These are phyloP conservation scores for Emericellopsis cladophorae DNA, from an alignment of 2,329 filamentous ascomycete genomes.

Conservation along the genomic window DNA sequence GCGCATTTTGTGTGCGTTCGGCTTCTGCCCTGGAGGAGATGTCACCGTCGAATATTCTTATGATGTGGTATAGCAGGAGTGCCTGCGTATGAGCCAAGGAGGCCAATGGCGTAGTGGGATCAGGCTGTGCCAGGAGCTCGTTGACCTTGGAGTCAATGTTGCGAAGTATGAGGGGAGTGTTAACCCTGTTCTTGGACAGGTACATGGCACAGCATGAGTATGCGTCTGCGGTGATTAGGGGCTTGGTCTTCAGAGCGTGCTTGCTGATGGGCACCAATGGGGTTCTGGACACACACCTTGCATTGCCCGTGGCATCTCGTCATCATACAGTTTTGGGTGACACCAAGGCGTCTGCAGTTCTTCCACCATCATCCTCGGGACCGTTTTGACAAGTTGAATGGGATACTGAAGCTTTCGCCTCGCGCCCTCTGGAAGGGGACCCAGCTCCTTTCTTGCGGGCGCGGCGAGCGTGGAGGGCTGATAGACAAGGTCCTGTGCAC, in stretches of 20 bases:
- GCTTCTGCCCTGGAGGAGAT: slow-evolving; percentile 25
- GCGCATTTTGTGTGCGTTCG: slow-evolving; percentile 16
- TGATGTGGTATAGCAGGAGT: slow-evolving; percentile 34
- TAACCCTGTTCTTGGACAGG: slow-evolving; percentile 31
- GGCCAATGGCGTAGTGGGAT: slow-evolving; percentile 13
- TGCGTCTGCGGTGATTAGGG: slow-evolving; percentile 24
- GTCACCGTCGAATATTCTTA: slow-evolving; percentile 37
- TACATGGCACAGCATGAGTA: slow-evolving; percentile 40
- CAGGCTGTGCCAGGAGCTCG: slow-evolving; percentile 24
- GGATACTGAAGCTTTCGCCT: slow-evolving; percentile 24
- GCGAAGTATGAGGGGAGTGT: slow-evolving; percentile 32
- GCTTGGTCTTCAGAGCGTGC: too few relatives aligned
- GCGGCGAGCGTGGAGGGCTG: slow-evolving; percentile 9
- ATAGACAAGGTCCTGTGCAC: slow-evolving; percentile 7
- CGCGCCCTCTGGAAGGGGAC: slow-evolving; percentile 11
- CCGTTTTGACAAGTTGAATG: slow-evolving; percentile 37
- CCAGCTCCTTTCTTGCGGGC: slow-evolving; percentile 10
- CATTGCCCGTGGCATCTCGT: slow-evolving; percentile 35
- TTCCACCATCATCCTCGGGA: slow-evolving; percentile 32
- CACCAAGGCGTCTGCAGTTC: slow-evolving; percentile 39
- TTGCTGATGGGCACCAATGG: too few relatives aligned
- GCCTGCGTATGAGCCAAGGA: slow-evolving; percentile 31
- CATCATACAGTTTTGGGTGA: slow-evolving; percentile 36
- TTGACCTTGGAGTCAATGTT: slow-evolving; percentile 30
- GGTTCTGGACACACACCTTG: slow-evolving; percentile 23